Percentiles rank a stretch among this genome's conserved stretches.
These are phyloP conservation scores for Earliella scabrosa DNA, from an alignment of 1,284 basidiomycete genomes.

Conservation along the genomic window DNA sequence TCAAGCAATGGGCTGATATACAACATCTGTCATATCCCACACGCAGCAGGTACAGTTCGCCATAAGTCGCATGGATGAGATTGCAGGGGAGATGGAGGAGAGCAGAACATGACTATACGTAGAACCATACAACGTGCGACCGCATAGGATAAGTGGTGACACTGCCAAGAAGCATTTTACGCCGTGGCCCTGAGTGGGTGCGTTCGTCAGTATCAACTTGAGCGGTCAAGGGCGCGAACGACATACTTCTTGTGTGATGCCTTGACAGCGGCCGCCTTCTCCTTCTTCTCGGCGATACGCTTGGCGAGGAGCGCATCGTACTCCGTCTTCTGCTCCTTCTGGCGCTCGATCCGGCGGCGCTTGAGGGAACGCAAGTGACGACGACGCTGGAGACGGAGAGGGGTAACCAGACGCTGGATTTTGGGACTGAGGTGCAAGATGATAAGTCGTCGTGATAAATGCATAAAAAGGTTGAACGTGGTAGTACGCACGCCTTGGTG, in stretches of 20 bases:
- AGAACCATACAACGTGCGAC: slow-evolving; percentile 28
- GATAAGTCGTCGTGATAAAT: neutral
- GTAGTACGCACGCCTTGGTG: slow-evolving; percentile 90
- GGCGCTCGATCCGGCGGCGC: slow-evolving; percentile 86
- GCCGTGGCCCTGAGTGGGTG: slow-evolving; percentile 13
- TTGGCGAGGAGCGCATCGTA: slow-evolving; percentile 89
- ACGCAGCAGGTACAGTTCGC: slow-evolving; percentile 16
- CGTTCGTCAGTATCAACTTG: neutral
- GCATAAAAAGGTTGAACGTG: too few relatives aligned
- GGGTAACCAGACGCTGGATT: slow-evolving; percentile 93
- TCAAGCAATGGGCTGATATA: slow-evolving; percentile 13
- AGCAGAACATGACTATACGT: slow-evolving; percentile 27
- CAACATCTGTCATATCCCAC: slow-evolving; percentile 13
- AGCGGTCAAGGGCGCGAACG: too few relatives aligned
- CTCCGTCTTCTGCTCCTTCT: slow-evolving; percentile 95
- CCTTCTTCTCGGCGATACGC: slow-evolving; percentile 93
- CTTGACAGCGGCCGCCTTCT: slow-evolving; percentile 79
- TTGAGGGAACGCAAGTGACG: slow-evolving; percentile 92
- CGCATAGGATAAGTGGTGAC: slow-evolving; percentile 20
- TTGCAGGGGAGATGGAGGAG: slow-evolving; percentile 20
- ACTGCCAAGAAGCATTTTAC: slow-evolving; percentile 19
- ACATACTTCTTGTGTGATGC: slow-evolving; percentile 71
- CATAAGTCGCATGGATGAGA: slow-evolving; percentile 27
- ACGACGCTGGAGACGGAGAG: slow-evolving; percentile 94
- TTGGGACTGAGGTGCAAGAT: slow-evolving; percentile 59